Conservation (phyloP, 768 basidiomycete genomes). For the Coprinopsis cinerea region DNA sequence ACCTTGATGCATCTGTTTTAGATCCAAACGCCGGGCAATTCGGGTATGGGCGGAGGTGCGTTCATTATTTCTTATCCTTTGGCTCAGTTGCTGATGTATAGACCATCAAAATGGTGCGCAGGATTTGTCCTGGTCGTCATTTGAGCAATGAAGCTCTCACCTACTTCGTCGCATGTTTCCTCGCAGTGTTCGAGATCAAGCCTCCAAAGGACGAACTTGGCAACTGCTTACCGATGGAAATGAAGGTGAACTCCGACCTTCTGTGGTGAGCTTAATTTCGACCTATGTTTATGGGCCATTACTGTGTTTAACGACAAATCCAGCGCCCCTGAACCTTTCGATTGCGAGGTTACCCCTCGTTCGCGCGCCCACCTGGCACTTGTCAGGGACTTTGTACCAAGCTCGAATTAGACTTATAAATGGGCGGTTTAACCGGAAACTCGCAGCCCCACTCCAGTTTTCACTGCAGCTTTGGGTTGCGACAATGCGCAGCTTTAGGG, state of each 20-base stretch:
- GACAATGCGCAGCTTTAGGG: no score
- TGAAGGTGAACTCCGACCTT: background rate
- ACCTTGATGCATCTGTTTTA: no score
- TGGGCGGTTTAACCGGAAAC: no score
- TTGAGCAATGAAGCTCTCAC: slow-evolving; percentile 12
- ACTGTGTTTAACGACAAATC: background rate
- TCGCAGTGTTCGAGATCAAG: slow-evolving; percentile 1
- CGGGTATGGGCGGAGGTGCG: no score
- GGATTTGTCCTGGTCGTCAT: slow-evolving; percentile 6
- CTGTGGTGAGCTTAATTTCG: background rate
- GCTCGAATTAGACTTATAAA: no score
- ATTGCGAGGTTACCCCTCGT: background rate
- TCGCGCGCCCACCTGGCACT: background rate
- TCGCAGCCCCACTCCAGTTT: no score
- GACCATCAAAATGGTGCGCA: no score
- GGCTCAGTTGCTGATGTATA: no score
- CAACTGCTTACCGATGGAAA: background rate
- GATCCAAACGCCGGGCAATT: no score
- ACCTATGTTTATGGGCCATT: background rate
- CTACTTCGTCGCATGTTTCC: slow-evolving; percentile 9
- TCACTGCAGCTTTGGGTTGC: no score
- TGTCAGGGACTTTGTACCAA: background rate
- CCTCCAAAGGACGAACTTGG: background rate
- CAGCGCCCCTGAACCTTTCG: background rate
- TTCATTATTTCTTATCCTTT: no score